These are phyloP conservation scores for Apophysomyces variabilis DNA, from an alignment of 371 early-diverging fungal species.

Conservation along the genomic window DNA sequence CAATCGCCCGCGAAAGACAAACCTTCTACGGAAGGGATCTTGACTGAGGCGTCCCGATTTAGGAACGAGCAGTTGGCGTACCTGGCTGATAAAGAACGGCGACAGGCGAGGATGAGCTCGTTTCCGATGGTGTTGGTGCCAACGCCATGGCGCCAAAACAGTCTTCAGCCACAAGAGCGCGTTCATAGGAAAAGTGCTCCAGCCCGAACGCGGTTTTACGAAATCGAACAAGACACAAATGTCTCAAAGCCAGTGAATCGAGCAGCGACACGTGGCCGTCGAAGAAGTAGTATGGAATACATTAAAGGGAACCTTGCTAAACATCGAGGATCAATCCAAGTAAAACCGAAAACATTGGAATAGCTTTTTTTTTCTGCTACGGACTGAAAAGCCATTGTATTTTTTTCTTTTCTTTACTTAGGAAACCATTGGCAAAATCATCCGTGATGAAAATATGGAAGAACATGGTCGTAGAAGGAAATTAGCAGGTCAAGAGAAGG, in stretches of 20 bases:
- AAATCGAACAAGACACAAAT: too few relatives aligned
- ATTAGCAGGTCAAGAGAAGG: background rate
- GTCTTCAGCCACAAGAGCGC: background rate
- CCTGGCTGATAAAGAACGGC: background rate
- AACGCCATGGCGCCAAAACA: background rate
- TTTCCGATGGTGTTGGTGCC: background rate
- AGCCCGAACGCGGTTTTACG: background rate
- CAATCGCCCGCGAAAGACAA: background rate
- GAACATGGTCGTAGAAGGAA: slow-evolving; percentile 6
- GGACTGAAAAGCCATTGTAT: background rate
- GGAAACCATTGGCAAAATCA: slow-evolving; percentile 1
- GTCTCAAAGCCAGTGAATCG: background rate
- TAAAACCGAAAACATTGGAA: background rate
- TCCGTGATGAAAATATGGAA: slow-evolving; percentile 1
- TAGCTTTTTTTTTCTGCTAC: too few relatives aligned
- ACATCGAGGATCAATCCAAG: background rate
- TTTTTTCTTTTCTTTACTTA: background rate
- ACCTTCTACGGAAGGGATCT: background rate
- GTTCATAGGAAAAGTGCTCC: slow-evolving; percentile 1
- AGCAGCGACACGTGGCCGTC: background rate
- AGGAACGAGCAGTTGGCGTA: background rate
- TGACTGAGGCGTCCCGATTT: background rate
- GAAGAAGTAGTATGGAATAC: background rate
- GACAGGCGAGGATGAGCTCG: background rate
- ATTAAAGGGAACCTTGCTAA: background rate